Evolutionary conservation across 192 early-diverging fungal species (phyloP).

Genomic region (Spizellomyces punctatus): DNA sequence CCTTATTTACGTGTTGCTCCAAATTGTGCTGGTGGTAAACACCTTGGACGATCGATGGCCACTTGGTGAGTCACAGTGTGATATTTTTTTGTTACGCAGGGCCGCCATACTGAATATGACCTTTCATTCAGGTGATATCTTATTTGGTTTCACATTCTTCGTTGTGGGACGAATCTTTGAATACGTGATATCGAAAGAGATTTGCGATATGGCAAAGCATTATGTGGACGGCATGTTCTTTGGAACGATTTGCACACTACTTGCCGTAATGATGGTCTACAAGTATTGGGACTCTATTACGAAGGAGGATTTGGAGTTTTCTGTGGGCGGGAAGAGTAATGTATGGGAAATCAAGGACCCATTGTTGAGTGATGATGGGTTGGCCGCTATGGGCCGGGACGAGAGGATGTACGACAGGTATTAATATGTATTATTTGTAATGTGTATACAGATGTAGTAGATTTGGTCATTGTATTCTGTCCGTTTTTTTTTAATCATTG

Average conservation of each 20-base stretch:
- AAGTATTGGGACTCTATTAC: slow-evolving; percentile 99
- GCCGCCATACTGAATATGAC: background rate
- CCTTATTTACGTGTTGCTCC: slow-evolving; percentile 83
- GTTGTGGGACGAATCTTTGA: slow-evolving; percentile 81
- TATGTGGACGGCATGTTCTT: slow-evolving; percentile 99
- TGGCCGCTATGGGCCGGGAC: slow-evolving; percentile 36
- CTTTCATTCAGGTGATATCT: slow-evolving; percentile 64
- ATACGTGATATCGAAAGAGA: slow-evolving; percentile 76
- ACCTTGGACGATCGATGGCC: slow-evolving; percentile 97
- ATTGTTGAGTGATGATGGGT: slow-evolving; percentile 48
- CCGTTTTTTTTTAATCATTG: too few relatives aligned
- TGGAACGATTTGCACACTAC: slow-evolving; percentile 83
- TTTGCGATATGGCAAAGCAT: slow-evolving; percentile 89
- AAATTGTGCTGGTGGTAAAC: slow-evolving; percentile 92
- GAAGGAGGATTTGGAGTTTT: slow-evolving; percentile 97
- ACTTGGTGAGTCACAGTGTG: slow-evolving; percentile 59
- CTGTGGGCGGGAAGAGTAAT: slow-evolving; percentile 79
- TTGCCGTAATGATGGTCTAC: slow-evolving; percentile 99
- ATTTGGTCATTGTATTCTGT: too few relatives aligned
- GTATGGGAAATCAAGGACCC: slow-evolving; percentile 84
- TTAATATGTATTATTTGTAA: slow-evolving; percentile 11
- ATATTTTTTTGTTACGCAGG: background rate
- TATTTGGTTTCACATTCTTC: slow-evolving; percentile 88
- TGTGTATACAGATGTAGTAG: too few relatives aligned
- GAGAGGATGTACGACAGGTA: slow-evolving; percentile 16